Conservation (phyloP, 129 eudicot species). For the Calendula officinalis region DNA sequence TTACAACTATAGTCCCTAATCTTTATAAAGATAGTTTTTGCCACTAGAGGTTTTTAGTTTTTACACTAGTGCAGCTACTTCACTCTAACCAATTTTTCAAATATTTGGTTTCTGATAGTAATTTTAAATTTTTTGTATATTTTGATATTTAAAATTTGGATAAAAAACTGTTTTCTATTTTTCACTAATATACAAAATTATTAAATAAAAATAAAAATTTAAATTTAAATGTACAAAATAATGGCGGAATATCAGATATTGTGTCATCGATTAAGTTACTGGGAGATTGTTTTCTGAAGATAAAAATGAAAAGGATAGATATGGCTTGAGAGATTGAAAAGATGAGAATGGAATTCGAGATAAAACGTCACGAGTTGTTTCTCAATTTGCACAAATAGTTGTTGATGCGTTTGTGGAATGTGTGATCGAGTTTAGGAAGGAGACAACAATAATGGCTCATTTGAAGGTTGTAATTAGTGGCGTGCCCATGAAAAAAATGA, state of each 20-base stretch:
- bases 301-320: slow-evolving; percentile 88
- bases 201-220: slow-evolving; percentile 7
- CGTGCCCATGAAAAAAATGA: no score
- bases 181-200: no score
- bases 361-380: slow-evolving; percentile 67
- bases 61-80: no score
- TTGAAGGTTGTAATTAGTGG: slow-evolving; percentile 15
- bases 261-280: slow-evolving; percentile 57
- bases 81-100: no score
- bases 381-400: slow-evolving; percentile 68
- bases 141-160: no score
- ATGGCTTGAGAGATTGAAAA: slow-evolving; percentile 77
- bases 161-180: no score
- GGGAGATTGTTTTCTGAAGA: slow-evolving; percentile 79
- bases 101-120: no score
- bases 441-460: slow-evolving; percentile 5
- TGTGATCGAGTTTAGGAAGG: slow-evolving; percentile 45
- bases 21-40: not conserved
- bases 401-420: slow-evolving; percentile 75
- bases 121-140: no score
- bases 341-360: slow-evolving; percentile 68
- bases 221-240: slow-evolving; percentile 36
- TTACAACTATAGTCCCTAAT: slow-evolving; percentile 2
- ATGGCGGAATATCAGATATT: slow-evolving; percentile 45
- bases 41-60: not conserved